Evolutionary conservation across 2,329 filamentous ascomycete species (phyloP), one percentile per base, ranked within the genome.

Genomic region (Lachnellula arida): DNA sequence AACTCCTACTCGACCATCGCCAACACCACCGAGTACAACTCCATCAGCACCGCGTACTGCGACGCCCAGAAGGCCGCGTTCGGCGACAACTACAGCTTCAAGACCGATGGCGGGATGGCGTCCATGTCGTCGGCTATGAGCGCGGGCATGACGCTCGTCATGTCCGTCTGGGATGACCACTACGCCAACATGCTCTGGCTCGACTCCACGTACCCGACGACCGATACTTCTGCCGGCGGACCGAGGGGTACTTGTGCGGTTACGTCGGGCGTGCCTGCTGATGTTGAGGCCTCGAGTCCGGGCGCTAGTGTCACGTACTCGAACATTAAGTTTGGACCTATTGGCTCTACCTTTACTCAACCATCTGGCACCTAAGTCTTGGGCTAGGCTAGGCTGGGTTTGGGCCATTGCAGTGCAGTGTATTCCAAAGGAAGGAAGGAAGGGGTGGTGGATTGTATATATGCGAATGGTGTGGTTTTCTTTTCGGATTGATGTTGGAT

Each of bases 131-230:
- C 73, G 1, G 83, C 81, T 23, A 71, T 87, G 42, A 68, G 70
- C 5, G 64, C 76, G 34, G 83, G 82, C 37, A 85, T 86, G 81
- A 84, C 86, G 39, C 76, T 88, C 14, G 83, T 86, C 62, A 77
- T 88, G 76, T 78, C 75, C 23, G 72, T 85, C 57, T 81, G 78
- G 78, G 70, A 74, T 57, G 74, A 76, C 60, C 80, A 88, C 72
- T 72, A 80, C 57, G 74, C 81, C 66, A 79, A 86, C 73, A 89
- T 90, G 86, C 79, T 87, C 66, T 90, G 87, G 87, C 80, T 91
- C 65, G 87, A 90, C 75, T 81, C 80, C 58, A 80, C 75, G 68
- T 87, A 81, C 75, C 85, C 86, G 49, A 74, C 75, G 58, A 68
- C 72, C 59, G 65, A 73, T 32, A 75, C 74, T 51, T 61, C 58